phyloP scores from a whole-genome alignment of 371 early-diverging fungal species.

The Mortierella sp. region DNA sequence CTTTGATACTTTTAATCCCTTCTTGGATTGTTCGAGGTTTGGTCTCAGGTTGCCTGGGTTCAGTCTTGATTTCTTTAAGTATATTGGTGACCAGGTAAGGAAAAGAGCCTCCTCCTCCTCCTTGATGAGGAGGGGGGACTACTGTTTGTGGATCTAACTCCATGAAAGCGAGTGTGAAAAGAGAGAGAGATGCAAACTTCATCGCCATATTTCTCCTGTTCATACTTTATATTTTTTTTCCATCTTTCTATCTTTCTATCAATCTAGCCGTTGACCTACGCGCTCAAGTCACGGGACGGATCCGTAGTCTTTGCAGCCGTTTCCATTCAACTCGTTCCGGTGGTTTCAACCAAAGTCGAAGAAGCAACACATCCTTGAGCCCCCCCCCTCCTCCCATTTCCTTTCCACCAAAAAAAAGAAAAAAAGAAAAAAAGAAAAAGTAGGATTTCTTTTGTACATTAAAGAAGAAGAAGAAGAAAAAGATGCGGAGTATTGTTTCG shows the following conservation, averaged over 20 bases:
- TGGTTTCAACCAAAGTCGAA: no score
- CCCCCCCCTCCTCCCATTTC: constrained; percentile 15
- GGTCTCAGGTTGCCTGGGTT: constrained; percentile 67
- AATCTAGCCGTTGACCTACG: constrained; percentile 26
- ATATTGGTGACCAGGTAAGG: constrained; percentile 72
- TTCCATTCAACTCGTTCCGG: constrained; percentile 21
- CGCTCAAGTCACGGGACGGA: constrained; percentile 16
- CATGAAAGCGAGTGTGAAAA: no score
- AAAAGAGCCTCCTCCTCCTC: no score
- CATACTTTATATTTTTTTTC: not conserved
- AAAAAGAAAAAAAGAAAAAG: no score
- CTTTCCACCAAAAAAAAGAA: constrained; percentile 1
- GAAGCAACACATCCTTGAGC: no score
- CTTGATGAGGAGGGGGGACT: no score
- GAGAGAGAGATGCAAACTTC: no score
- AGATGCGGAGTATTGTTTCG: no score
- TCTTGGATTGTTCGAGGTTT: constrained; percentile 64
- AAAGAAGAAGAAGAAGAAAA: constrained; percentile 6
- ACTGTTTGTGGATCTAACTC: no score
- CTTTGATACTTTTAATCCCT: constrained; percentile 72
- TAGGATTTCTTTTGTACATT: constrained; percentile 12
- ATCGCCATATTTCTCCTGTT: no score
- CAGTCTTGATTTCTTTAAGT: constrained; percentile 58
- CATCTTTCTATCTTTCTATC: not conserved
- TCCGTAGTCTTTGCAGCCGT: constrained; percentile 18